Evolutionary conservation across 2,329 filamentous ascomycete species (phyloP), one percentile per base, ranked within the genome.

Genomic region (Ophiostoma sp.): DNA sequence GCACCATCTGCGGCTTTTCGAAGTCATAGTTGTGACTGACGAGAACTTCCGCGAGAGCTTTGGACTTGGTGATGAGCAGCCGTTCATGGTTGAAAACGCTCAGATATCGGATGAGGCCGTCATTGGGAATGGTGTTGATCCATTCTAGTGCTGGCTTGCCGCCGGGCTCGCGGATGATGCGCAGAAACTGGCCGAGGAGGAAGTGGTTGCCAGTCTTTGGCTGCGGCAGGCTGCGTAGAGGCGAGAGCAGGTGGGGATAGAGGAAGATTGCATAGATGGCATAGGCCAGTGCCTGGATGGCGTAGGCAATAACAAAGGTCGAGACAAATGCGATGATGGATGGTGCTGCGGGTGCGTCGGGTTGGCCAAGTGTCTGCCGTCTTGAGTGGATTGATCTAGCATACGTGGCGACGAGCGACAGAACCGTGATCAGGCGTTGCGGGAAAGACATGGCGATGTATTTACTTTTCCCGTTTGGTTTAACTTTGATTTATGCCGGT

Each of bases 11-110:
- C 0, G 90, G 89, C 76, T 92, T 93, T 64, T 83, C 76, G 74
- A 91, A 94, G 57, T 90, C 86, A 77, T 93, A 93, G 73, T 83
- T 87, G 72, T 87, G 89, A 23, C 85, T 87, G 35, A 88, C 86
- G 4, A 93, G 82, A 10, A 93, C 84, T 77, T 94, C 90, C 4
- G 85, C 83, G n/a, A 93, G 80, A 0, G 85, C 88, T 77, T 89
- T 89, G 27, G 89, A 83, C 2, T 81, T 86, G 2, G 84, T 86
- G 67, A 89, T 76, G 11, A 91, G 73, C n/a, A 92, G 74, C 44
- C 88, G 83, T 76, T 91, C 89, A 27, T 81, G 76, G 75, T 91
- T 91, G 72, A 89, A 83, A 15, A 88, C 76, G 36, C 84, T 82
- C 17, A 86, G 83, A 76, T 90, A 93, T 13, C 88, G 85, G 70